phyloP scores from a whole-genome alignment of 2,329 filamentous ascomycete species.

The Zymoseptoria passerinii region DNA sequence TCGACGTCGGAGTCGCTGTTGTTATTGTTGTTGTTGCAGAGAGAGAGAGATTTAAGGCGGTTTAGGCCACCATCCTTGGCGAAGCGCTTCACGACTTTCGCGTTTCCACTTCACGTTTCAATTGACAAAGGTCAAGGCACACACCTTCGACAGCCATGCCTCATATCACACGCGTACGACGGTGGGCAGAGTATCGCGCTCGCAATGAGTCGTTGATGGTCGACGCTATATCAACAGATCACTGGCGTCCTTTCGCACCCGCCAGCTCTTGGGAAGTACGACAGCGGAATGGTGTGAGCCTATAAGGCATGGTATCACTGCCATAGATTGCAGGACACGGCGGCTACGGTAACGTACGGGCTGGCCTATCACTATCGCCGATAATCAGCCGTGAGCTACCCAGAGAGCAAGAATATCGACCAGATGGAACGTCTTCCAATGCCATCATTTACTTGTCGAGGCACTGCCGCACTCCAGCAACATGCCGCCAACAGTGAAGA shows the following conservation, averaged over 20 bases:
- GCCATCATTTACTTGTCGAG: neutral
- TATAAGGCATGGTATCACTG: neutral
- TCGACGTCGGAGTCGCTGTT: too few relatives aligned
- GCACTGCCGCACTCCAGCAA: neutral
- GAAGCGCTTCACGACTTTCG: neutral
- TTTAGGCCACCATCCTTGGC: too few relatives aligned
- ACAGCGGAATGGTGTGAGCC: neutral
- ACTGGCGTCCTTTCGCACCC: too few relatives aligned
- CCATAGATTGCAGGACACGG: neutral
- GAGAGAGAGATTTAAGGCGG: too few relatives aligned
- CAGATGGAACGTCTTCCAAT: neutral
- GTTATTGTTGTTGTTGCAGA: too few relatives aligned
- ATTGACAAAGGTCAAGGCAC: too few relatives aligned
- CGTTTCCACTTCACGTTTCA: neutral
- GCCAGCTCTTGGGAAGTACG: neutral
- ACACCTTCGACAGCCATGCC: neutral
- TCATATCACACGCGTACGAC: neutral
- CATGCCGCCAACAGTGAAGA: neutral
- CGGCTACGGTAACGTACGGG: neutral
- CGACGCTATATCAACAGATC: neutral
- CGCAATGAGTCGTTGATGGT: neutral
- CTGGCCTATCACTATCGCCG: neutral
- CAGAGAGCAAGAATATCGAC: neutral
- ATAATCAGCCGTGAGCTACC: neutral
- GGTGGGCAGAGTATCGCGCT: neutral